Evolutionary conservation across 257 asterid genomes (phyloP).

Genomic region (Solanum acaule): DNA sequence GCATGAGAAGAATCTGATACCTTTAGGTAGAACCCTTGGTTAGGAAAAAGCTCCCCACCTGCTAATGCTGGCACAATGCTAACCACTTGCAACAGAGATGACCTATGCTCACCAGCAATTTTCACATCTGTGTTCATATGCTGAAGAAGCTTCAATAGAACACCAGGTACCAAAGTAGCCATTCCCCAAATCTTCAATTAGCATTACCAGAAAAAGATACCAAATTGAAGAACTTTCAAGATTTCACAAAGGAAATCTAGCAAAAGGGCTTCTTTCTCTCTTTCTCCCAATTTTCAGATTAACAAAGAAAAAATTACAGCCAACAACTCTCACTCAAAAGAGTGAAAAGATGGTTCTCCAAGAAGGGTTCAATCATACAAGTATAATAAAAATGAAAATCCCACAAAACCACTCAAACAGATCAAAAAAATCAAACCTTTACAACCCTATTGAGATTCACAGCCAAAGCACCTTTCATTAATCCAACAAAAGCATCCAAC

Average conservation of each 20-base stretch:
- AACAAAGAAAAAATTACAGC: background rate
- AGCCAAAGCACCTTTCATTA: slow-evolving; percentile 2
- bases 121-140: slow-evolving; percentile 97
- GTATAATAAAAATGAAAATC: background rate
- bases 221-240: background rate
- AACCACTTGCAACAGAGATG: slow-evolving; percentile 86
- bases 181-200: slow-evolving; percentile 24
- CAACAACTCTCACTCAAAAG: background rate
- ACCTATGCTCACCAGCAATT: slow-evolving; percentile 93
- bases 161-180: slow-evolving; percentile 95
- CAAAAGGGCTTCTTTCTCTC: background rate
- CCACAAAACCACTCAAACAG: slow-evolving; percentile 1
- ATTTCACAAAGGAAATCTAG: background rate
- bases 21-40: slow-evolving; percentile 93
- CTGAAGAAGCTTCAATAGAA: slow-evolving; percentile 84
- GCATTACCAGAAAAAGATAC: slow-evolving; percentile 31
- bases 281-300: background rate
- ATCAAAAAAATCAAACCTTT: background rate
- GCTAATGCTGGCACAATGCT: slow-evolving; percentile 96
- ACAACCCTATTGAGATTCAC: slow-evolving; percentile 9
- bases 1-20: slow-evolving; percentile 99
- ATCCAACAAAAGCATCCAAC: background rate
- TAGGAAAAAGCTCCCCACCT: slow-evolving; percentile 89
- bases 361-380: background rate
- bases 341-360: background rate